Conservation (phyloP, 305 asterid species). For the Rubia tinctorum region DNA sequence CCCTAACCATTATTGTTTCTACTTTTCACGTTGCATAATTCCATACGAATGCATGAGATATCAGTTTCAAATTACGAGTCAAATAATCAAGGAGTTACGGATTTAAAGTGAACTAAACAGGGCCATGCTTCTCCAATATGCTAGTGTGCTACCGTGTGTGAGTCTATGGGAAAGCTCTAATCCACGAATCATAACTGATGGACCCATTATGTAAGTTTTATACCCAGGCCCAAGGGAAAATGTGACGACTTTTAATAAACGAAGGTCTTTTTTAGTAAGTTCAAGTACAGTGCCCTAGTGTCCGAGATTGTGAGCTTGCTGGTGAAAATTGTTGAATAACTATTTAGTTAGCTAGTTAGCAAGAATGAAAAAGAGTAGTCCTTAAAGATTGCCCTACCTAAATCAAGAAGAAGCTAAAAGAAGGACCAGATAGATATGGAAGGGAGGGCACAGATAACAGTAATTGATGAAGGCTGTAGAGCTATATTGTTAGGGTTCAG, state of each 20-base stretch:
- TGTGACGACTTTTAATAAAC: not conserved
- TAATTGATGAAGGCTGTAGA: not conserved
- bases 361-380: not conserved
- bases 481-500: not conserved
- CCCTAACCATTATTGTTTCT: not conserved
- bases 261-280: not conserved
- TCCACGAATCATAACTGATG: not conserved
- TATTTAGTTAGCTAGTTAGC: not conserved
- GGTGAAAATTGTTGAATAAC: not conserved
- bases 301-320: not conserved
- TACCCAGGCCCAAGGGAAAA: not conserved
- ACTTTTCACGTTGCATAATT: too few species aligned
- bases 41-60: not conserved
- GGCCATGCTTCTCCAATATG: not conserved
- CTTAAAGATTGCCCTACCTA: not conserved
- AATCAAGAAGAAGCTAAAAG: not conserved
- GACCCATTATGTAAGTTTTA: not conserved
- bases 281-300: not conserved
- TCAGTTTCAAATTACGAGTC: not conserved
- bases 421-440: constrained; percentile 1
- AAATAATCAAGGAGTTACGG: not conserved
- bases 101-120: not conserved
- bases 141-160: not conserved
- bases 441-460: not conserved
- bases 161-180: not conserved